Evolutionary conservation across 805 yeast species (phyloP).

Genomic region (Wickerhamomyces pijperi): DNA sequence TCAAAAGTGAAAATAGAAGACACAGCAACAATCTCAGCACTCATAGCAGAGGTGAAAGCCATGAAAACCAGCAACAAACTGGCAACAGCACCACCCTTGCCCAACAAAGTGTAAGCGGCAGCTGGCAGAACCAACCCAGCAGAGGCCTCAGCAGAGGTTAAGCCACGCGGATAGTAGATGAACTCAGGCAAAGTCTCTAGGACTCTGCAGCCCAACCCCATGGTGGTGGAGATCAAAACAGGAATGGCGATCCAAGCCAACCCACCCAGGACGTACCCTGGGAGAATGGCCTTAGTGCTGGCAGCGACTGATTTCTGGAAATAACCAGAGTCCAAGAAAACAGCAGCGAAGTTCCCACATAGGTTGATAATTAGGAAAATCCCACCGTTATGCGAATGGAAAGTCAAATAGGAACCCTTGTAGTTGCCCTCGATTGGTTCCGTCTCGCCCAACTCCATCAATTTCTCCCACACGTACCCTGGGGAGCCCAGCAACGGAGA

Average conservation of each 20-base stretch:
- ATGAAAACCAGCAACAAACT: constrained; percentile 70
- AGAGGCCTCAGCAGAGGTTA: constrained; percentile 60
- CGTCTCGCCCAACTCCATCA: constrained; percentile 46
- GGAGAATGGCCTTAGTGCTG: constrained; percentile 71
- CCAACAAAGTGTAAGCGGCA: constrained; percentile 72
- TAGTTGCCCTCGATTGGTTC: constrained; percentile 73
- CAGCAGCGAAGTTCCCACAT: constrained; percentile 86
- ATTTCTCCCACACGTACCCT: constrained; percentile 62
- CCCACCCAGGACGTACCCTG: constrained; percentile 85
- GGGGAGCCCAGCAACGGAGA: constrained; percentile 70
- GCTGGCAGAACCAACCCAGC: constrained; percentile 57
- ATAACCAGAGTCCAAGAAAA: constrained; percentile 30
- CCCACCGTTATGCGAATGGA: constrained; percentile 79
- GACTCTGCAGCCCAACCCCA: constrained; percentile 79
- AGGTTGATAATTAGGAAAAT: constrained; percentile 81
- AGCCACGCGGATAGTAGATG: constrained; percentile 67
- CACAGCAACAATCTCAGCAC: constrained; percentile 83
- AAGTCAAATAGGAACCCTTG: constrained; percentile 79
- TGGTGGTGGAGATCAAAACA: constrained; percentile 66
- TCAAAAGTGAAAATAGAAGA: constrained; percentile 82
- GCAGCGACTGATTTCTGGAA: constrained; percentile 50
- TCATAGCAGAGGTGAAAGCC: constrained; percentile 90
- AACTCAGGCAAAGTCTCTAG: constrained; percentile 58
- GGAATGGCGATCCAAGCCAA: constrained; percentile 90
- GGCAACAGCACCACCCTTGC: constrained; percentile 83